Evolutionary conservation across 257 asterid species (phyloP), one percentile per base, ranked within the genome.

Genomic region (Datura wrightii): DNA sequence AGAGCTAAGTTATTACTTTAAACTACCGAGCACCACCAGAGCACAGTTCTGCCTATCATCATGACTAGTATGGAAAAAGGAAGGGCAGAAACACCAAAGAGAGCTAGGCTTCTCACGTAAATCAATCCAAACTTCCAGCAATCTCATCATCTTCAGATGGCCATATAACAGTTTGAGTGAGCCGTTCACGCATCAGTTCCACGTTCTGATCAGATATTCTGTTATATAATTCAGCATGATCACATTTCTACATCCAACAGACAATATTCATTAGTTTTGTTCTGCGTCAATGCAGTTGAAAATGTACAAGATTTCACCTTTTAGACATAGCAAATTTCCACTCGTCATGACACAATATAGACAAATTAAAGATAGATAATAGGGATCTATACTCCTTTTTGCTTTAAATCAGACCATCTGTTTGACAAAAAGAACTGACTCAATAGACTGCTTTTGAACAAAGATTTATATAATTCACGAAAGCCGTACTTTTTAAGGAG

Each of bases 161-260:
- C 94, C 94, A 92, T 72, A 86, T 83, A 81, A 91, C 80, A 59
- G 95, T 93, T 60, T 93, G 94, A 85, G 86, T 10, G 44, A 92
- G 92, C 88, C 93, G 87, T 67, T 93, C 97, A 79, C 94, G 88
- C 97, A 92, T 92, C 88, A 91, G 36, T 87, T 89, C 90, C 90
- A 92, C 85, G 86, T 92, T 92, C 87, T 94, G 88, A 48, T 92
- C 94, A n/a, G 91, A 89, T 48, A 89, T 92, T 60, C 88, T 87
- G 31, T 91, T 84, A 85, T 93, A 91, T 53, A 93, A 90, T 83
- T 90, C 90, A 15, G 89, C 89, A 85, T 87, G 94, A 84, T 94
- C 89, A 72, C 95, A 92, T 85, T 71, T 91, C 97, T 93, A 86
- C 76, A 85, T 67, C 18, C 54, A 48, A 60, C 84, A 24, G n/a